Evolutionary conservation across 176 grass and related monocot species (phyloP), one percentile per base, ranked within the genome.

Genomic region (Dendrocalamus sinicus): DNA sequence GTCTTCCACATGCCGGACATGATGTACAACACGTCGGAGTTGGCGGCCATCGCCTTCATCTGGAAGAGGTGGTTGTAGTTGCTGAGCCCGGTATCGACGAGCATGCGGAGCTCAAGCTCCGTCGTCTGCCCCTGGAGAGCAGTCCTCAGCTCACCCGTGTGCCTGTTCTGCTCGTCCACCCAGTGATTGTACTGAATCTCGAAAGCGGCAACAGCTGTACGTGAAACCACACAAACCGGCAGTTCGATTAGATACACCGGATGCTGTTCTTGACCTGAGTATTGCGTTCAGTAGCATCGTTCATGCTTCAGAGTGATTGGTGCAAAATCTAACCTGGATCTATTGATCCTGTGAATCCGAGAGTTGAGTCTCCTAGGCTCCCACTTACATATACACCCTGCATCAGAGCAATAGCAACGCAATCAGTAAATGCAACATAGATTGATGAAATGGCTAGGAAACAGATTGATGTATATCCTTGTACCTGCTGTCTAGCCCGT

Each of bases 1-100:
- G 94, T 96, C 73, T 86, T 80, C 92, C 97, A 99, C 89, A 96
- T 83, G 30, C 97, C 97, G 12, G 97, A 99, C 86, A 93, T 96
- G 40, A 99, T 14, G 76, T 95, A 92, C 88, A 99, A 89, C 23
- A 96, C 90, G 88, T 99, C 92, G 15, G 90, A 73, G 76, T 85
- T 74, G 12, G 94, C 94, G 47, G 94, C 94, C 28, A 83, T 84
- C 39, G 55, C 30, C 84, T 99, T 99, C 26, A 99, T 94, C 14
- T n/a, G 19, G 90, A 94, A 99, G 44, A 99, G 93, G 70, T 35
- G 64, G 47, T 93, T 73, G 82, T 99, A 96, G 79, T 96, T 82
- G 19, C 7, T 51, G 30, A 94, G 91, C 39, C 90, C 89, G 76
- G 69, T 76, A 81, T 99, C 86, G 5, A 99, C 94, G 9, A 99